Evolutionary conservation across 2,329 filamentous ascomycete genomes (phyloP).

Genomic region (Alternaria burnsii): DNA sequence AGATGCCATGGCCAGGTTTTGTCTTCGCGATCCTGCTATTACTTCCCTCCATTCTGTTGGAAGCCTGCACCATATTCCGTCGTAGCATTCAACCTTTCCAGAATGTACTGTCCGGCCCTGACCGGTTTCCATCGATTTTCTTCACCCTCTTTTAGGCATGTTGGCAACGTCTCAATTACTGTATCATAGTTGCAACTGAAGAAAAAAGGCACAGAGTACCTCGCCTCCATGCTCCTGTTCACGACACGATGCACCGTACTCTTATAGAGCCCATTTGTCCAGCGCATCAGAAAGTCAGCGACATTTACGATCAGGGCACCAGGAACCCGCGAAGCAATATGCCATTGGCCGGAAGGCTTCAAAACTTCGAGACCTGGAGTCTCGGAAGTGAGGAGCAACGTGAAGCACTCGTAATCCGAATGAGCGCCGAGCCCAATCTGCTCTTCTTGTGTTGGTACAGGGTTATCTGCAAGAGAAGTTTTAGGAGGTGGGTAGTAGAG

Average conservation of each 20-base stretch:
- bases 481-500: constrained; percentile 51
- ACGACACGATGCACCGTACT: constrained; percentile 61
- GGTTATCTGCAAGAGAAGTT: constrained; percentile 19
- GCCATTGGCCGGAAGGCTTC: constrained; percentile 42
- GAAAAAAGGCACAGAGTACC: constrained; percentile 60
- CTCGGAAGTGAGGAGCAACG: constrained; percentile 41
- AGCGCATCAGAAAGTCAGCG: constrained; percentile 61
- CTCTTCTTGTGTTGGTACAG: constrained; percentile 21
- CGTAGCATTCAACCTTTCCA: constrained; percentile 49
- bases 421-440: constrained; percentile 52
- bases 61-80: constrained; percentile 44
- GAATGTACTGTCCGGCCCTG: constrained; percentile 51
- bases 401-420: constrained; percentile 48
- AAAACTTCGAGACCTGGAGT: constrained; percentile 47
- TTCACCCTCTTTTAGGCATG: constrained; percentile 47
- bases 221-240: constrained; percentile 51
- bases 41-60: neutral
- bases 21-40: neutral
- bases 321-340: constrained; percentile 49
- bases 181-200: constrained; percentile 56
- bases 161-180: constrained; percentile 51
- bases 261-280: constrained; percentile 61
- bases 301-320: constrained; percentile 63
- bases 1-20: neutral
- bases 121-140: constrained; percentile 48